These are phyloP conservation scores for Tolypocladium capitatum DNA, from an alignment of 2,329 filamentous ascomycete species.

Conservation along the genomic window DNA sequence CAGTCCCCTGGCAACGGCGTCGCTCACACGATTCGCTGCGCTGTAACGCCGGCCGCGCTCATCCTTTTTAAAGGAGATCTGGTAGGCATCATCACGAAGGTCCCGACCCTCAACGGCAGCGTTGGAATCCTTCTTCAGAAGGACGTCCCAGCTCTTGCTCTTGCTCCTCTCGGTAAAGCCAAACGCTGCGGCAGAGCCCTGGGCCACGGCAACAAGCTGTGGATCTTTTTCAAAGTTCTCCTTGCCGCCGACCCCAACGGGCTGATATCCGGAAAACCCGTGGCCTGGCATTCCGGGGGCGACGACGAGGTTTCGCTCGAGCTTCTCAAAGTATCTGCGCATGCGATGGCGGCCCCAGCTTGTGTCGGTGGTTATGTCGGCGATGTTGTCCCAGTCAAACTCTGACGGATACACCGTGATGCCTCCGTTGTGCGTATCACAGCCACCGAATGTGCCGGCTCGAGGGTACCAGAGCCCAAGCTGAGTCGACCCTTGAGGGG, in stretches of 20 bases:
- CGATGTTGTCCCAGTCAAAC: constrained; percentile 28
- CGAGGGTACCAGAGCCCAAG: constrained; percentile 31
- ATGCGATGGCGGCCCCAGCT: constrained; percentile 28
- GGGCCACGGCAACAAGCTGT: constrained; percentile 25
- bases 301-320: constrained; percentile 30
- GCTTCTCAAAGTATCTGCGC: constrained; percentile 24
- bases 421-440: constrained; percentile 22
- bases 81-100: not conserved
- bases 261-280: constrained; percentile 27
- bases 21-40: constrained; percentile 4
- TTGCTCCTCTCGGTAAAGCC: not conserved
- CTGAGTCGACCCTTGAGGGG: constrained; percentile 21
- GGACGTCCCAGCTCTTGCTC: not conserved
- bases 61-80: not conserved
- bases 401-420: constrained; percentile 24
- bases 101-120: not conserved
- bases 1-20: constrained; percentile 8
- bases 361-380: constrained; percentile 26
- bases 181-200: not conserved
- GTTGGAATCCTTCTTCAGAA: not conserved
- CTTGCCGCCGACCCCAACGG: constrained; percentile 2
- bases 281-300: constrained; percentile 23
- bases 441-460: constrained; percentile 29
- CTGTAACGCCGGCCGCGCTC: not conserved
- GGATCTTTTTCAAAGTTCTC: constrained; percentile 9